Percentiles rank a stretch among this genome's conserved stretches.
Evolutionary conservation across 306 rosid genomes (phyloP).

Genomic region (Styphnolobium japonicum): DNA sequence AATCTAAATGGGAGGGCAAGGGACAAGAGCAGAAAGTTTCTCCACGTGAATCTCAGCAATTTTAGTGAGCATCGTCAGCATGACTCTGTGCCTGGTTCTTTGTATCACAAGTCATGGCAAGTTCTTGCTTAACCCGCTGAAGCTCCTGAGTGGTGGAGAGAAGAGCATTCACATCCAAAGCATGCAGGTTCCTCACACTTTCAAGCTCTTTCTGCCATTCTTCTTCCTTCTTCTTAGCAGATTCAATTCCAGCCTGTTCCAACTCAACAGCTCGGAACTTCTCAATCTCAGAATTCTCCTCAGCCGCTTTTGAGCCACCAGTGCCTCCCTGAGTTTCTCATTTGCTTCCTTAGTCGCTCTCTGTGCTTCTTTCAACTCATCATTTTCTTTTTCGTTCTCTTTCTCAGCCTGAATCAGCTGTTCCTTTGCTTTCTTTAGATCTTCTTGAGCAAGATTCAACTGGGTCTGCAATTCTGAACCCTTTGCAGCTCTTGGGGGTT

Average conservation of each 20-base stretch:
- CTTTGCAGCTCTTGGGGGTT: constrained; percentile 53
- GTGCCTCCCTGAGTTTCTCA: constrained; percentile 82
- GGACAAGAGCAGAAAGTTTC: constrained; percentile 37
- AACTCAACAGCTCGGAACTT: constrained; percentile 91
- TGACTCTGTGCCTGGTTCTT: constrained; percentile 92
- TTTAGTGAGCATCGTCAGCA: constrained; percentile 90
- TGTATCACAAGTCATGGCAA: constrained; percentile 76
- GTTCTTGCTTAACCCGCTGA: constrained; percentile 77
- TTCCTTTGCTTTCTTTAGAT: constrained; percentile 87
- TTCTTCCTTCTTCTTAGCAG: constrained; percentile 76
- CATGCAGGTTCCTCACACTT: constrained; percentile 79
- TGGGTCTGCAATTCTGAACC: constrained; percentile 72
- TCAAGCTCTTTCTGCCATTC: constrained; percentile 88
- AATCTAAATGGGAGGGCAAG: constrained; percentile 25
- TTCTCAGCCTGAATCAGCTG: constrained; percentile 66
- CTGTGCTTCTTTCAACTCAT: constrained; percentile 81
- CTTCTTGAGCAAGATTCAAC: constrained; percentile 69
- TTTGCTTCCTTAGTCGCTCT: constrained; percentile 72
- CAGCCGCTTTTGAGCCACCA: constrained; percentile 89
- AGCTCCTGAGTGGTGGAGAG: constrained; percentile 83
- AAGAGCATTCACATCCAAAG: constrained; percentile 75
- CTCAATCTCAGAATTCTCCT: constrained; percentile 89
- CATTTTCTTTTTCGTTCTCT: constrained; percentile 64
- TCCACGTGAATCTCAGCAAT: constrained; percentile 82
- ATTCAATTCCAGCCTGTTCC: constrained; percentile 95